Conservation (phyloP, 371 early-diverging fungal genomes). For the Mucor lusitanicus region DNA sequence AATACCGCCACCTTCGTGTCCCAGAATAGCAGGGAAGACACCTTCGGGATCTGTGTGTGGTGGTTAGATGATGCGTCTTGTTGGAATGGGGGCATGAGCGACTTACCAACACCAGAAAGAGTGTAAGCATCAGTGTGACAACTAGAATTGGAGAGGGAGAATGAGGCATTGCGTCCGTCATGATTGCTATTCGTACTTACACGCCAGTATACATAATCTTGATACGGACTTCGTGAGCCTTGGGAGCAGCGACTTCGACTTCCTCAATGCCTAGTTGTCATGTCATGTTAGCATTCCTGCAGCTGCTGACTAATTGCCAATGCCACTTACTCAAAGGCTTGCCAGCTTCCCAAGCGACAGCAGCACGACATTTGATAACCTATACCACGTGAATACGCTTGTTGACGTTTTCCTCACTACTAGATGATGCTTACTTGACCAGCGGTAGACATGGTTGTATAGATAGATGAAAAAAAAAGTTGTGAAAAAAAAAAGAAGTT, state of each 20-base stretch:
- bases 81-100: not conserved
- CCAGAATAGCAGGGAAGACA: constrained; percentile 90
- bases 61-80: not conserved
- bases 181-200: constrained; percentile 41
- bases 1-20: constrained; percentile 95
- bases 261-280: constrained; percentile 78
- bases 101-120: constrained; percentile 80
- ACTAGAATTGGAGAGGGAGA: constrained; percentile 22
- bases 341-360: constrained; percentile 93
- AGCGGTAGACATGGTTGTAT: constrained; percentile 26
- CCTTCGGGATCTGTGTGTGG: constrained; percentile 76
- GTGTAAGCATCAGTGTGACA: constrained; percentile 96
- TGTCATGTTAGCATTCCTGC: not conserved
- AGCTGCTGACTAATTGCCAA: not conserved
- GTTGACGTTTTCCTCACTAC: not conserved
- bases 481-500: not conserved
- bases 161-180: not conserved
- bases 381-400: not conserved
- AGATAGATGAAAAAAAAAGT: not conserved
- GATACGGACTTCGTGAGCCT: constrained; percentile 94
- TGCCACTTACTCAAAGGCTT: constrained; percentile 82
- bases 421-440: constrained; percentile 31
- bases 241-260: constrained; percentile 91
- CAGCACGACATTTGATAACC: constrained; percentile 93
- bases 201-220: constrained; percentile 90